These are phyloP conservation scores for Carpinus viminea DNA, from an alignment of 306 rosid genomes.

Conservation along the genomic window DNA sequence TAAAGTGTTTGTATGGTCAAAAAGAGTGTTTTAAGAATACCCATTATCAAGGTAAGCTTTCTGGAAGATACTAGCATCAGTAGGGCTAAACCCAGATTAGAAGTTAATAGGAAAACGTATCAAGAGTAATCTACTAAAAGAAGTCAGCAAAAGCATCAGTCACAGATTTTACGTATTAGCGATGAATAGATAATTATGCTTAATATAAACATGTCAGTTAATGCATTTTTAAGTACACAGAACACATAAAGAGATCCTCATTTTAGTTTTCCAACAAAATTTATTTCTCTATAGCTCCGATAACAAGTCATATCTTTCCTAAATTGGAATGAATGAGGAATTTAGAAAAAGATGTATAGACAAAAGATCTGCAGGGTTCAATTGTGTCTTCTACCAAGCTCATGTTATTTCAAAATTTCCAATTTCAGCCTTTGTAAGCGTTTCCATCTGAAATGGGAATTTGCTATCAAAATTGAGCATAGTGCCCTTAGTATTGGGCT, in stretches of 20 bases:
- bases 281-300: background rate
- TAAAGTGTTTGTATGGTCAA: background rate
- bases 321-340: background rate
- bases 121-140: background rate
- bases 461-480: too few species aligned
- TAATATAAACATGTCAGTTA: background rate
- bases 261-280: background rate
- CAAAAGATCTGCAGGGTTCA: too few species aligned
- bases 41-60: background rate
- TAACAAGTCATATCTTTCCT: too few species aligned
- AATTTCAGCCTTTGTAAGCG: too few species aligned
- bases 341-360: too few species aligned
- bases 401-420: too few species aligned
- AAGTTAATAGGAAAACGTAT: background rate
- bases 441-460: too few species aligned
- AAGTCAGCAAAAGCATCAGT: background rate
- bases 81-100: background rate
- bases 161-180: background rate
- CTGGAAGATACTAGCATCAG: background rate
- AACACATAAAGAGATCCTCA: background rate
- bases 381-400: too few species aligned
- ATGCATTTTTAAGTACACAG: background rate
- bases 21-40: background rate
- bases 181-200: background rate
- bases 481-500: too few species aligned